Conservation (phyloP, 2,329 filamentous ascomycete species). For the Harringtonia aguacate region DNA sequence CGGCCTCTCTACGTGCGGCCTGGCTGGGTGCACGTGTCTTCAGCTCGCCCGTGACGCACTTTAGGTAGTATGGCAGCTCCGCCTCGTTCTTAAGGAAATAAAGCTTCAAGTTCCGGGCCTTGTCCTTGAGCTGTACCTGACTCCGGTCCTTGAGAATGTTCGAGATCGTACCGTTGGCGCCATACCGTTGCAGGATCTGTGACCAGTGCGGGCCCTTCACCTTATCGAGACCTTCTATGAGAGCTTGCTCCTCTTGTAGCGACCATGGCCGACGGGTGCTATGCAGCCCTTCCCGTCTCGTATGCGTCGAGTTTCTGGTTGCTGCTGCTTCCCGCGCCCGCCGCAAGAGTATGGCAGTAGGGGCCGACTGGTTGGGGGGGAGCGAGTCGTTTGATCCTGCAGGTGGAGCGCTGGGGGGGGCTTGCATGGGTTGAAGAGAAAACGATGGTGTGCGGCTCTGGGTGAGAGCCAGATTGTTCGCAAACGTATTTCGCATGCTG, state of each 20-base stretch:
- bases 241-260: constrained; percentile 76
- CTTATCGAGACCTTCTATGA: constrained; percentile 79
- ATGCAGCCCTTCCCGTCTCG: constrained; percentile 44
- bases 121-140: constrained; percentile 87
- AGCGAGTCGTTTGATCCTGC: constrained; percentile 20
- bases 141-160: constrained; percentile 81
- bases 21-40: constrained; percentile 74
- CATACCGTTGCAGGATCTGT: constrained; percentile 78
- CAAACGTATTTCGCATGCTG: constrained; percentile 11
- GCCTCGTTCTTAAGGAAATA: constrained; percentile 89
- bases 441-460: constrained; percentile 5
- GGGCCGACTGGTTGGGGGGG: constrained; percentile 45
- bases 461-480: constrained; percentile 9
- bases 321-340: constrained; percentile 48
- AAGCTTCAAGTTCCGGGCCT: constrained; percentile 78
- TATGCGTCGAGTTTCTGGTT: constrained; percentile 43
- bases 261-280: constrained; percentile 73
- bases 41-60: constrained; percentile 80
- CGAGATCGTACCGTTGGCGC: constrained; percentile 66
- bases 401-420: constrained; percentile 9
- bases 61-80: constrained; percentile 79
- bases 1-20: constrained; percentile 57
- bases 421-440: constrained; percentile 8
- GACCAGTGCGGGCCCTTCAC: constrained; percentile 92
- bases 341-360: constrained; percentile 46